phyloP scores from a whole-genome alignment of 306 rosid genomes.

The Carpinus viminea region DNA sequence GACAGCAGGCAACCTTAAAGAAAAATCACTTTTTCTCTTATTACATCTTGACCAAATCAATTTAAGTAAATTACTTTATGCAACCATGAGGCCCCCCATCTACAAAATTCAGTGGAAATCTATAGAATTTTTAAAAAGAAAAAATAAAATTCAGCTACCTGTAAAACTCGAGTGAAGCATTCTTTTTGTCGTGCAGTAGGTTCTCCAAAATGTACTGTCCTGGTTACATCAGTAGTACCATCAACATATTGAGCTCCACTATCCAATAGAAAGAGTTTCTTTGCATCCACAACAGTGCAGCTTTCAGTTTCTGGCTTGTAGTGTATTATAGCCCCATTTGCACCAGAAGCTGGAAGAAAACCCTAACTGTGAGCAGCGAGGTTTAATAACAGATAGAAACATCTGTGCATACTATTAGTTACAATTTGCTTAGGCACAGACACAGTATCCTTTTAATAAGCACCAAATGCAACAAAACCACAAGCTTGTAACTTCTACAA shows the following conservation, averaged over 20 bases:
- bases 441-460: constrained; percentile 20
- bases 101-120: background rate
- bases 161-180: constrained; percentile 92
- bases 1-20: background rate
- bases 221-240: constrained; percentile 94
- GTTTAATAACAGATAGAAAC: constrained; percentile 8
- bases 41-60: background rate
- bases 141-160: constrained; percentile 42
- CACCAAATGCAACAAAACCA: constrained; percentile 18
- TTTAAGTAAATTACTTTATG: background rate
- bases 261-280: constrained; percentile 83
- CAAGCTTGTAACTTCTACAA: background rate
- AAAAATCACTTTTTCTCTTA: background rate
- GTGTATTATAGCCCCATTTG: constrained; percentile 95
- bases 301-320: constrained; percentile 85
- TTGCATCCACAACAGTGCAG: constrained; percentile 74
- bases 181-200: constrained; percentile 72
- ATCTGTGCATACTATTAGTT: background rate
- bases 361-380: constrained; percentile 15
- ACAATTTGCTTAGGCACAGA: background rate
- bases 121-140: background rate
- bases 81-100: background rate
- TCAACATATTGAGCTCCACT: constrained; percentile 97
- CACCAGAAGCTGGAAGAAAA: constrained; percentile 72
- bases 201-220: constrained; percentile 94